Evolutionary conservation across 257 asterid genomes (phyloP).

Genomic region (Pogostemon cablin): DNA sequence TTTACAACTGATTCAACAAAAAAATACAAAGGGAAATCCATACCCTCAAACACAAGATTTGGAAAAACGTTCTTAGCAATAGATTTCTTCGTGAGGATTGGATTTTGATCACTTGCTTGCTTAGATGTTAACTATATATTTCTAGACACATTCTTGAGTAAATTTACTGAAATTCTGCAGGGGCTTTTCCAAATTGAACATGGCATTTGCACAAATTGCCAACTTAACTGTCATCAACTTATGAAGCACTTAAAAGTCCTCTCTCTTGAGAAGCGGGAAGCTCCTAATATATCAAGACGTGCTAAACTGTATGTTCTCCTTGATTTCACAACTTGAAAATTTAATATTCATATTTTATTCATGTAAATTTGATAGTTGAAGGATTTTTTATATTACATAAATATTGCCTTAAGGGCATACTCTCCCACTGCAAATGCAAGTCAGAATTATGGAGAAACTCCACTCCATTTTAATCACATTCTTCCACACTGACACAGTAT

Average conservation of each 20-base stretch:
- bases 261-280: conserved; percentile 65
- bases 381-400: too few species aligned
- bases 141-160: conserved; percentile 22
- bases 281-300: conserved; percentile 67
- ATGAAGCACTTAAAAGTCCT: conserved; percentile 70
- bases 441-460: neutral
- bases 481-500: neutral
- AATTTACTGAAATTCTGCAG: conserved; percentile 45
- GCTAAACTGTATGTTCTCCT: conserved; percentile 59
- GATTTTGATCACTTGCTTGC: conserved; percentile 26
- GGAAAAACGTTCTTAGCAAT: conserved; percentile 34
- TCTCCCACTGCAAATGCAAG: neutral
- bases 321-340: conserved; percentile 14
- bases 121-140: conserved; percentile 17
- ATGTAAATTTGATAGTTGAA: too few species aligned
- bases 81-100: conserved; percentile 79
- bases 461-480: neutral
- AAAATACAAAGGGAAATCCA: neutral
- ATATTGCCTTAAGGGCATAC: neutral
- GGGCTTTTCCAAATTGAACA: conserved; percentile 81
- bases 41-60: conserved; percentile 30
- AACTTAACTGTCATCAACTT: conserved; percentile 79
- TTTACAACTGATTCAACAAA: conserved; percentile 4
- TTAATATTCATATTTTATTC: conserved; percentile 4
- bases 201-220: conserved; percentile 83